phyloP scores from a whole-genome alignment of 2,329 filamentous ascomycete genomes.

The Diaporthe aspalathi region DNA sequence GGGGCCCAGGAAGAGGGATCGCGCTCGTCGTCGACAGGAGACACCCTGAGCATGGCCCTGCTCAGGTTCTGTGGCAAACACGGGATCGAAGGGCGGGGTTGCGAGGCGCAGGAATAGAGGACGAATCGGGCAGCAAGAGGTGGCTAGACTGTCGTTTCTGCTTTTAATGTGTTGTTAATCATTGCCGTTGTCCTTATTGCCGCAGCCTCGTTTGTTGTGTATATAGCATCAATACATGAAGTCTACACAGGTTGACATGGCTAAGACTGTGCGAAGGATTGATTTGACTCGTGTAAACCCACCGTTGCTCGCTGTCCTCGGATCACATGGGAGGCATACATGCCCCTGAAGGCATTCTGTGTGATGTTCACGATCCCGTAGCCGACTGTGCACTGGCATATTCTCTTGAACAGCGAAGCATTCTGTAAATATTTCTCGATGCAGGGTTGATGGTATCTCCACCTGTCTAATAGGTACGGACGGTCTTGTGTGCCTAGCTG shows the following conservation, averaged over 20 bases:
- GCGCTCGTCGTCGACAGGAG: neutral
- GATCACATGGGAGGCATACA: neutral
- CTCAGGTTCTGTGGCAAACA: slow-evolving; percentile 31
- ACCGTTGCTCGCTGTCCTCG: no score
- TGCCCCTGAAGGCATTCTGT: no score
- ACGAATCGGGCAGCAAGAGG: neutral
- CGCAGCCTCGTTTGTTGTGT: slow-evolving; percentile 1
- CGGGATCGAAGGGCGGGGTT: slow-evolving; percentile 21
- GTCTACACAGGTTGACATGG: neutral
- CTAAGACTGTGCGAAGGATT: no score
- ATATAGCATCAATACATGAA: slow-evolving; percentile 30
- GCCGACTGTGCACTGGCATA: no score
- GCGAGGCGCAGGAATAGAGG: neutral
- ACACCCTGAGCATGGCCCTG: slow-evolving; percentile 23
- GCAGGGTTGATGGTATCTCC: no score
- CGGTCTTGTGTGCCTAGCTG: neutral
- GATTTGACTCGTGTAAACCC: no score
- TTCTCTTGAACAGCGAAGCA: neutral
- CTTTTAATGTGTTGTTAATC: neutral
- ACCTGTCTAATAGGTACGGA: no score
- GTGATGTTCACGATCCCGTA: neutral
- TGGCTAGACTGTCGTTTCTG: slow-evolving; percentile 28
- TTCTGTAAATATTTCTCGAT: no score
- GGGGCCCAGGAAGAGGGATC: neutral
- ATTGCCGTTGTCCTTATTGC: neutral